Evolutionary conservation across 495 filamentous ascomycete species (phyloP), one percentile per base, ranked within the genome.

Genomic region (Penicillium paradoxum): DNA sequence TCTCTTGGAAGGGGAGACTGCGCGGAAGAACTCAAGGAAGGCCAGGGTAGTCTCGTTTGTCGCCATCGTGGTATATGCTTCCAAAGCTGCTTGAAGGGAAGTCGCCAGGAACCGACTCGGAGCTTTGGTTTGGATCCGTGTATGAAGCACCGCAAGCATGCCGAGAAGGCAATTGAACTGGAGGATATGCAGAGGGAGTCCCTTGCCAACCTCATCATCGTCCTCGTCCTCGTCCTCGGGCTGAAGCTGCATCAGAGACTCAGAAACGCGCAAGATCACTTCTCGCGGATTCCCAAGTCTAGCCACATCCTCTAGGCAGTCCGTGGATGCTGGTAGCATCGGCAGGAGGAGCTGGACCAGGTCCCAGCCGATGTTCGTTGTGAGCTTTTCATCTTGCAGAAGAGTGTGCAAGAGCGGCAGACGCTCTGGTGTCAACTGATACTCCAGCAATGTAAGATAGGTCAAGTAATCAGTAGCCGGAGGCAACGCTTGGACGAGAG

Each of bases 301-400:
- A 17, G 95, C 92, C 13, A 88, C 78, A 67, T 85, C 79, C 45
- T 88, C 83, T 1, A 98, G 78, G 66, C 91, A 95, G 59, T 79
- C 71, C 34, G 83, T 79, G 3, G 85, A 88, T 32, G 79, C 83
- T 1, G 86, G 84, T 1, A 97, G 66, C 59, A 85, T 80, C 15
- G 87, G 84, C 17, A 97, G 73, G 2, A 98, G 81, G 42, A 95
- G 80, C 63, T 88, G 85, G 7, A 98, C 87, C 37, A 98, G 70
- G 63, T 98, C 93, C 93, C 93, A 98, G 40, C 93, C 95, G 62
- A 98, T 96, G 55, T 96, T 90, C 41, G 82, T 83, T 1, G 91
- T 91, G 47, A 98, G 78, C 40, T 80, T 80, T 38, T 84, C 81
- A 82, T 95, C 87, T 68, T 95, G 89, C 43, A 97, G 75, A 32